A percentile compares a stretch with the other conserved stretches of the same genome.
These are phyloP conservation scores for Eutrema salsugineum DNA, from an alignment of 441 rosid genomes.

Conservation along the genomic window DNA sequence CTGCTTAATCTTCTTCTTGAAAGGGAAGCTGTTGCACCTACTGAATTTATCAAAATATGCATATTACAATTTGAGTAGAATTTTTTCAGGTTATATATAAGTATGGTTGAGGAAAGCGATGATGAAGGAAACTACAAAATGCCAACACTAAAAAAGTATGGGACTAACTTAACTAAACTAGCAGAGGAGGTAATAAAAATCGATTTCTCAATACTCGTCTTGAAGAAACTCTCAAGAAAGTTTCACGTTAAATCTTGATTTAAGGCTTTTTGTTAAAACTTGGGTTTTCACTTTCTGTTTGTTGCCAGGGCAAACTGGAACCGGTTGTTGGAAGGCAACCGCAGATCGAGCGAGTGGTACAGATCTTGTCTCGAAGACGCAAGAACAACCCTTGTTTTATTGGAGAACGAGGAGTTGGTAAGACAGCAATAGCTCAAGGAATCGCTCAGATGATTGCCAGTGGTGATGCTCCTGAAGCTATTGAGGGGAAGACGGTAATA, in stretches of 20 bases:
- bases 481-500: slow-evolving; percentile 67
- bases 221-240: neutral
- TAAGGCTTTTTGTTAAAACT: slow-evolving; percentile 2
- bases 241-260: neutral
- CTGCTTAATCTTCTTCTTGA: slow-evolving; percentile 94
- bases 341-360: slow-evolving; percentile 76
- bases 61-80: too few species aligned
- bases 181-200: slow-evolving; percentile 81
- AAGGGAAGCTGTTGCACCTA: too few species aligned
- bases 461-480: slow-evolving; percentile 80
- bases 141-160: slow-evolving; percentile 98
- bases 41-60: too few species aligned
- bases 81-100: slow-evolving; percentile 67
- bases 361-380: slow-evolving; percentile 79
- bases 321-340: slow-evolving; percentile 89
- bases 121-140: slow-evolving; percentile 77
- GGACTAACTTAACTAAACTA: slow-evolving; percentile 92
- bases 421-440: slow-evolving; percentile 97
- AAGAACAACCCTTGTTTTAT: slow-evolving; percentile 94
- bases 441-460: slow-evolving; percentile 76
- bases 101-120: slow-evolving; percentile 93
- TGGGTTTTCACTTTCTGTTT: slow-evolving; percentile 18
- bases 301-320: slow-evolving; percentile 71
- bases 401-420: slow-evolving; percentile 97
- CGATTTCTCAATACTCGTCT: neutral